Evolutionary conservation across 495 filamentous ascomycete genomes (phyloP).

Genomic region (Daldinia bambusicola): DNA sequence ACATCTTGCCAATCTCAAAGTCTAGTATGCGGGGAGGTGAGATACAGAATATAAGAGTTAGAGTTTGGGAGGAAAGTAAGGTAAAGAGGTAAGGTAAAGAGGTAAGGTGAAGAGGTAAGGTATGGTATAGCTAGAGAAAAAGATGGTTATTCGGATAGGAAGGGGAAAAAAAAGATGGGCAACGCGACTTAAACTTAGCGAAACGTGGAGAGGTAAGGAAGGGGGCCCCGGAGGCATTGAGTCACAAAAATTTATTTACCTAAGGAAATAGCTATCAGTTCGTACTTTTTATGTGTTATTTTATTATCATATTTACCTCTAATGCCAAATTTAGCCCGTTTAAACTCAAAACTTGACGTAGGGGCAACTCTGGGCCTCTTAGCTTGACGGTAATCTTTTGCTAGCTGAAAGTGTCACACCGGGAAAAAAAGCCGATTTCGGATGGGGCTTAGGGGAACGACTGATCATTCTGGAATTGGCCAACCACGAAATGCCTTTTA

Average conservation of each 20-base stretch:
- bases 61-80: constrained; percentile 2
- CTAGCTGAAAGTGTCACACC: constrained; percentile 16
- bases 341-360: background rate
- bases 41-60: constrained; percentile 10
- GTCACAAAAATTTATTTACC: constrained; percentile 30
- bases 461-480: constrained; percentile 17
- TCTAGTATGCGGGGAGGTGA: background rate
- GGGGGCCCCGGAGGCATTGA: constrained; percentile 17
- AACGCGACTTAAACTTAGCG: constrained; percentile 8
- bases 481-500: constrained; percentile 18
- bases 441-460: constrained; percentile 18
- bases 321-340: constrained; percentile 7
- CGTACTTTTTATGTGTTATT: constrained; percentile 13
- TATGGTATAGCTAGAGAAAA: constrained; percentile 4
- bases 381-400: constrained; percentile 20
- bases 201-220: constrained; percentile 8
- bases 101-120: too few species aligned
- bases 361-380: constrained; percentile 4
- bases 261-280: constrained; percentile 14
- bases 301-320: constrained; percentile 24
- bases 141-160: background rate
- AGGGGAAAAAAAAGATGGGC: background rate
- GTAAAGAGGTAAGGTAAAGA: too few species aligned
- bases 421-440: constrained; percentile 38
- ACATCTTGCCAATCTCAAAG: constrained; percentile 56